A percentile compares a stretch with the other conserved stretches of the same genome.
Conservation (phyloP, 139 green algal genomes). For the Zygnema cylindricum region DNA sequence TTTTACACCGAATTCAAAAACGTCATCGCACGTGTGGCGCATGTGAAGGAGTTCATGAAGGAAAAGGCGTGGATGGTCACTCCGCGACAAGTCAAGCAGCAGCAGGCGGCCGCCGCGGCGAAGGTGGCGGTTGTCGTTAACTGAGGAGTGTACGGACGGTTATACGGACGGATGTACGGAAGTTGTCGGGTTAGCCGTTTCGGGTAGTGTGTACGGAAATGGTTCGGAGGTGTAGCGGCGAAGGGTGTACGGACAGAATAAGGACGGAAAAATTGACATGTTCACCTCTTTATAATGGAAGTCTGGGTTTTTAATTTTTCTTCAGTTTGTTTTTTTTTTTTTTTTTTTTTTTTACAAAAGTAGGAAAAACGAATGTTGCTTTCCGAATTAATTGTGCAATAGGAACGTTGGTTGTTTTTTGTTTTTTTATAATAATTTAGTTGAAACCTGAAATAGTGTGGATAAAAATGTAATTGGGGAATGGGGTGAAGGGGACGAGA, state of each 20-base stretch:
- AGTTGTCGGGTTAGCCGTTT: neutral
- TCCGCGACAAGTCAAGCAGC: slow-evolving; percentile 11
- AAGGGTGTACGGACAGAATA: neutral
- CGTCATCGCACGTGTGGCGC: slow-evolving; percentile 45
- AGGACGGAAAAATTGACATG: neutral
- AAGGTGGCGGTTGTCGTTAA: slow-evolving; percentile 7
- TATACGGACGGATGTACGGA: too few relatives aligned
- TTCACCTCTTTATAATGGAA: too few relatives aligned
- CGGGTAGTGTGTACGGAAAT: neutral
- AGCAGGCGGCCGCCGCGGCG: neutral
- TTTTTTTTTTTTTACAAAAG: too few relatives aligned
- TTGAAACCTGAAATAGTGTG: too few relatives aligned
- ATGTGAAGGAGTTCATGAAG: slow-evolving; percentile 59
- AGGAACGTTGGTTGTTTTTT: too few relatives aligned
- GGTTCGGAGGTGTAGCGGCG: neutral
- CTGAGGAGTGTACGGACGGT: neutral
- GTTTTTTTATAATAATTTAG: too few relatives aligned
- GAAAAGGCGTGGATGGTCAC: slow-evolving; percentile 57
- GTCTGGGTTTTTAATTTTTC: neutral
- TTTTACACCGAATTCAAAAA: slow-evolving; percentile 60
- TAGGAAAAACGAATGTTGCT: too few relatives aligned
- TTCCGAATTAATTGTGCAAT: too few relatives aligned
- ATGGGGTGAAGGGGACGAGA: too few relatives aligned
- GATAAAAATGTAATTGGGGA: too few relatives aligned
- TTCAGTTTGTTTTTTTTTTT: too few relatives aligned